Evolutionary conservation across 2,329 filamentous ascomycete species (phyloP), one percentile per base, ranked within the genome.

Genomic region (Chaetothyriales sp.): DNA sequence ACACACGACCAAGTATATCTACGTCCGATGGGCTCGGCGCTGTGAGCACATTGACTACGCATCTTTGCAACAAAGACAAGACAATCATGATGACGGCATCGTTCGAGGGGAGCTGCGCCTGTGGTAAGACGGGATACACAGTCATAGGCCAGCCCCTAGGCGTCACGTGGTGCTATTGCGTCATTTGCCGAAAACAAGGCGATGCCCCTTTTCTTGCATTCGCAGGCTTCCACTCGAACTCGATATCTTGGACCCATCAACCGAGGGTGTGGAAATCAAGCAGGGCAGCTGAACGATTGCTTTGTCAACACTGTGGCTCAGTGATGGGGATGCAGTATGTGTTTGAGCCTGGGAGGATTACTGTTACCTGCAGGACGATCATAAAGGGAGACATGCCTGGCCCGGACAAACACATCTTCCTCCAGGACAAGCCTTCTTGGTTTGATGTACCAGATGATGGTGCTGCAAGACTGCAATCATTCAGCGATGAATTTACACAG

Each of bases 121-220:
- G 57, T 44, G 56, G 57, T 15, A 53, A 54, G 15, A 49, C 58
- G 25, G 48, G 51, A 43, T 61, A 57, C 50, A 20, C 50, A 43
- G 49, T 51, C 18, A n/a, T 45, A 43, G 48, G 51, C 10, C 46
- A 51, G 43, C 71, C 73, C 1, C 61, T 57, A 10, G 54, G 60
- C 19, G 60, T 73, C 25, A 65, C 63, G 18, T 61, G 70, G 51
- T 77, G 73, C 60, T 67, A 76, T 59, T 77, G 74, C 57, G 62
- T 61, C 18, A 69, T 68, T 43, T 77, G 74, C 55, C 72, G 73
- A 52, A 71, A 71, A 58, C 73, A 74, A 10, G 69, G 67, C 33
- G 33, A 40, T 15, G 13, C 33, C 33, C 67, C 68, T 1, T 76
- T 67, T 52, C 62, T 74, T 37, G 65, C 69, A 2, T 76, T 73